Conservation (phyloP, 1,139 yeast species). For the Magnusiomyces magnusii region DNA sequence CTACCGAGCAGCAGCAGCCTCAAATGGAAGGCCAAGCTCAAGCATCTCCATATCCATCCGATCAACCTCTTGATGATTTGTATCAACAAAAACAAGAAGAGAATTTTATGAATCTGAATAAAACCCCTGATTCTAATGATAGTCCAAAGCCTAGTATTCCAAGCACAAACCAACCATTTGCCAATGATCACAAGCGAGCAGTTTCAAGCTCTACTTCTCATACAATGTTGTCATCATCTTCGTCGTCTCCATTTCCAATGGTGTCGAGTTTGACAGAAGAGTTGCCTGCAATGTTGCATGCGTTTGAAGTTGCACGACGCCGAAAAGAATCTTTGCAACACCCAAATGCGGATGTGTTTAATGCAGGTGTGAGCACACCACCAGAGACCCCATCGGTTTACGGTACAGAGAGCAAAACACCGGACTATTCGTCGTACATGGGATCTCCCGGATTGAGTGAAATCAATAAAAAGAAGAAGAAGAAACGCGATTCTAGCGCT, state of each 20-base stretch:
- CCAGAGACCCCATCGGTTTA: slow-evolving; percentile 10
- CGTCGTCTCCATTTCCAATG: no score
- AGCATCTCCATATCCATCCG: background rate
- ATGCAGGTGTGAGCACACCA: no score
- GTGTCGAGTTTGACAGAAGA: slow-evolving; percentile 26
- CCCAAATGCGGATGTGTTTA: background rate
- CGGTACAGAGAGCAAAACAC: background rate
- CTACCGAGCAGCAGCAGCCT: background rate
- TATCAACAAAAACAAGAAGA: background rate
- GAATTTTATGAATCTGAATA: slow-evolving; percentile 4
- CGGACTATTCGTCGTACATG: background rate
- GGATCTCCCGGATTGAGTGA: slow-evolving; percentile 1
- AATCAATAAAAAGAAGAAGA: background rate
- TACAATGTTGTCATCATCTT: background rate
- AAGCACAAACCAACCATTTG: background rate
- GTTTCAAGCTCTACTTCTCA: slow-evolving; percentile 17
- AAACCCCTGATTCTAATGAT: background rate
- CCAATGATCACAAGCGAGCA: slow-evolving; percentile 5
- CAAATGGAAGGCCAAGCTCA: background rate
- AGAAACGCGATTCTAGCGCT: background rate
- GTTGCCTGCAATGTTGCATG: slow-evolving; percentile 26
- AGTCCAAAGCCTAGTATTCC: slow-evolving; percentile 1
- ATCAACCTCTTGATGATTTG: background rate
- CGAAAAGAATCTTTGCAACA: slow-evolving; percentile 17
- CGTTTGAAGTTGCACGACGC: slow-evolving; percentile 25